A percentile compares a stretch with the other conserved stretches of the same genome.
These are phyloP conservation scores for Lupinus albus DNA, from an alignment of 306 rosid genomes.

Conservation along the genomic window DNA sequence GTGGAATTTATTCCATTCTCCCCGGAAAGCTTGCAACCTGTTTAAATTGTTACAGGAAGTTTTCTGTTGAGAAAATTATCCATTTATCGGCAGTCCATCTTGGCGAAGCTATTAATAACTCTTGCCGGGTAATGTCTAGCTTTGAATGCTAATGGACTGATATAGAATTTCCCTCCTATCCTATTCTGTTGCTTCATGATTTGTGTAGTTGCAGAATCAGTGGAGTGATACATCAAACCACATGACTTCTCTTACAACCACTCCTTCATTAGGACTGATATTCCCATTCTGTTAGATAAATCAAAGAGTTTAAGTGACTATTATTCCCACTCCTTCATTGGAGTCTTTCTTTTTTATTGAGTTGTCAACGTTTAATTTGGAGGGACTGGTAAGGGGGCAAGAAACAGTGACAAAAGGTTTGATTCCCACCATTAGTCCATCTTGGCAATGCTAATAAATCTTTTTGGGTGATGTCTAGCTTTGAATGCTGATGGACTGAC, in stretches of 20 bases:
- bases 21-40: too few relatives aligned
- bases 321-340: too few relatives aligned
- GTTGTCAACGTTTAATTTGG: not conserved
- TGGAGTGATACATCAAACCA: constrained; percentile 45
- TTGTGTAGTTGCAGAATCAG: constrained; percentile 47
- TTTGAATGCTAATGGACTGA: constrained; percentile 68
- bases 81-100: constrained; percentile 48
- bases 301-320: too few relatives aligned
- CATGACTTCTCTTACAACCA: not conserved
- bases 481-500: constrained; percentile 64
- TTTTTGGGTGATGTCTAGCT: constrained; percentile 44
- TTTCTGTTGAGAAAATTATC: not conserved
- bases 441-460: constrained; percentile 66
- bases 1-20: too few relatives aligned
- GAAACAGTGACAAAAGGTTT: not conserved
- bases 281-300: too few relatives aligned
- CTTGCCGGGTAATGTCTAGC: constrained; percentile 41
- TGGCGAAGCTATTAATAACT: constrained; percentile 60
- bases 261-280: too few relatives aligned
- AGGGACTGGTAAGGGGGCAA: not conserved
- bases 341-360: not conserved
- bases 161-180: constrained; percentile 32
- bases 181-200: constrained; percentile 45
- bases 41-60: not conserved
- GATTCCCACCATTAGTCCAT: constrained; percentile 44